Evolutionary conservation across 2,329 filamentous ascomycete genomes (phyloP).

Genomic region (Mariannaea elegans): DNA sequence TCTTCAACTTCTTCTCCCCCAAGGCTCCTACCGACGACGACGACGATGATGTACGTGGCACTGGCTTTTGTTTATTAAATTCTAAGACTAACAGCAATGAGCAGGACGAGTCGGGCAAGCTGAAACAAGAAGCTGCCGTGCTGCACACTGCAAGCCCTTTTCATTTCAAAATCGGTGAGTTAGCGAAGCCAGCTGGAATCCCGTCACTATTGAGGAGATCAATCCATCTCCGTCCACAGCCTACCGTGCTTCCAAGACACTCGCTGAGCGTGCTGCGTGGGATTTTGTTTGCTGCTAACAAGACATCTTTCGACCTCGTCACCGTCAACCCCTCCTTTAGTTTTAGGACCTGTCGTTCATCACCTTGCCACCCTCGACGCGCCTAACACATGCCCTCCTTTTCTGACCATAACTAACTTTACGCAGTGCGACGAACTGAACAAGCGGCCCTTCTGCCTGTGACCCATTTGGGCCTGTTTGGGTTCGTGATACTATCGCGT

Average conservation of each 20-base stretch:
- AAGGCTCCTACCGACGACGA: constrained; percentile 78
- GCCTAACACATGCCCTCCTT: constrained; percentile 14
- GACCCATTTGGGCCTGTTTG: constrained; percentile 48
- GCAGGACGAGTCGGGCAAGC: constrained; percentile 87
- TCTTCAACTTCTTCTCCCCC: constrained; percentile 99
- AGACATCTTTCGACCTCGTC: constrained; percentile 59
- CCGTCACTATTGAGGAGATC: constrained; percentile 57
- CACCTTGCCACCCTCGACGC: constrained; percentile 51
- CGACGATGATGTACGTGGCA: constrained; percentile 73
- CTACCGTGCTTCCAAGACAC: constrained; percentile 65
- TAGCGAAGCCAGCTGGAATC: constrained; percentile 64
- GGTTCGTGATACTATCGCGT: constrained; percentile 38
- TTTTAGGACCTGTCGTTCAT: constrained; percentile 62
- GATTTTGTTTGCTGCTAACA: constrained; percentile 56
- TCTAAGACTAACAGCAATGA: constrained; percentile 26
- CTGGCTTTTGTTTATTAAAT: background rate
- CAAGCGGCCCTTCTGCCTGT: constrained; percentile 41
- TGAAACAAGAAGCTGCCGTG: constrained; percentile 92
- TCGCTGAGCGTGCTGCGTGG: constrained; percentile 64
- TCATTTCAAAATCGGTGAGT: no score
- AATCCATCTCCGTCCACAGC: constrained; percentile 50
- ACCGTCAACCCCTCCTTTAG: constrained; percentile 64
- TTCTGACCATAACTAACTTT: constrained; percentile 21
- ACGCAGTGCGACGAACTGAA: constrained; percentile 48
- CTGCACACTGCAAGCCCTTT: no score